phyloP scores from a whole-genome alignment of 2,329 filamentous ascomycete species.

The Periconia sp. region DNA sequence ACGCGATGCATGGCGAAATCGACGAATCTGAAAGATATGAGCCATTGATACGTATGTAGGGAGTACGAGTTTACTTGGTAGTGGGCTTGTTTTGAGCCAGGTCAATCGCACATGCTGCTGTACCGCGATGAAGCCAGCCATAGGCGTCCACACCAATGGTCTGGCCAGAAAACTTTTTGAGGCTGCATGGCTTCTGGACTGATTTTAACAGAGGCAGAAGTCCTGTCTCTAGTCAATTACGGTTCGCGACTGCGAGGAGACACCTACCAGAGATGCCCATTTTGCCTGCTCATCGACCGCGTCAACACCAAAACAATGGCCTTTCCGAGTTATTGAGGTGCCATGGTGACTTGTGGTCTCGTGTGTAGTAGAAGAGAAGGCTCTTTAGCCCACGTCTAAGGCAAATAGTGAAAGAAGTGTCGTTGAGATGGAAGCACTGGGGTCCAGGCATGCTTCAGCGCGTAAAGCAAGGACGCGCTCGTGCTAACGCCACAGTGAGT shows the following conservation, averaged over 20 bases:
- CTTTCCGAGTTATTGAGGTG: too few relatives aligned
- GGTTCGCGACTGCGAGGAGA: constrained; percentile 21
- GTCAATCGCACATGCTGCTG: constrained; percentile 87
- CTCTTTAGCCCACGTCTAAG: too few relatives aligned
- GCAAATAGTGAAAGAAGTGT: too few relatives aligned
- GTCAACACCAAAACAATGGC: constrained; percentile 15
- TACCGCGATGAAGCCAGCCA: constrained; percentile 96
- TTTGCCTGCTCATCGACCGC: constrained; percentile 32
- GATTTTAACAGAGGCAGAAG: constrained; percentile 92
- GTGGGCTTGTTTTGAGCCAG: constrained; percentile 88
- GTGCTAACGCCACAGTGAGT: constrained; percentile 4
- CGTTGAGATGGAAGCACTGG: too few relatives aligned
- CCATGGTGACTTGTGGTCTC: too few relatives aligned
- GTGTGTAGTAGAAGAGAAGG: too few relatives aligned
- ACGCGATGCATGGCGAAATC: constrained; percentile 90
- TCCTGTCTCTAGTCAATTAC: constrained; percentile 58
- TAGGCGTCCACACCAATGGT: constrained; percentile 96
- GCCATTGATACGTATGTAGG: background rate
- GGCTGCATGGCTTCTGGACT: constrained; percentile 85
- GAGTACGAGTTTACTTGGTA: constrained; percentile 67
- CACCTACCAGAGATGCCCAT: constrained; percentile 50
- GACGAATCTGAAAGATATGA: constrained; percentile 70
- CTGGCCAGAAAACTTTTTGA: constrained; percentile 87
- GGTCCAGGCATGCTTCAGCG: too few relatives aligned
- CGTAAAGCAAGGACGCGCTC: constrained; percentile 6